Evolutionary conservation across 1,139 yeast genomes (phyloP).

Genomic region (Kurtzmaniella quercitrusa): DNA sequence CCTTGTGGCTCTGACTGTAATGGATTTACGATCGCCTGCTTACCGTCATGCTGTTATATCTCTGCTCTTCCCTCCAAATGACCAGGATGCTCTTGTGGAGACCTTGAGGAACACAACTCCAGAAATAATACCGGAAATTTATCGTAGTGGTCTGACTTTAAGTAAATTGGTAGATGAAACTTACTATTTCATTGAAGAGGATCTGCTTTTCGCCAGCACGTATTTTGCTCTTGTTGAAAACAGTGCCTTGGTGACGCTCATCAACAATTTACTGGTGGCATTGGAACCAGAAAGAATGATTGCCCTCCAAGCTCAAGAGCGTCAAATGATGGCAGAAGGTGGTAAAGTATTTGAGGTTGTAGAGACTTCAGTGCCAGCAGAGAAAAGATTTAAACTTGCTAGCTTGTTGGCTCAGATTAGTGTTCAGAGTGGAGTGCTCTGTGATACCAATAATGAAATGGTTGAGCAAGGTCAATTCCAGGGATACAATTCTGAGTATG

Average conservation of each 20-base stretch:
- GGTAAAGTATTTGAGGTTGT: constrained; percentile 17
- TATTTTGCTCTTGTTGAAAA: constrained; percentile 25
- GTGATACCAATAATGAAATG: constrained; percentile 30
- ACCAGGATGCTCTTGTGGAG: constrained; percentile 38
- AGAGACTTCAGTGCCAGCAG: constrained; percentile 9
- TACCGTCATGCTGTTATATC: constrained; percentile 22
- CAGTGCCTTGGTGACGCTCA: constrained; percentile 25
- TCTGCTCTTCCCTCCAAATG: constrained; percentile 31
- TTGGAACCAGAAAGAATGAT: constrained; percentile 17
- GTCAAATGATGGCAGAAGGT: constrained; percentile 5
- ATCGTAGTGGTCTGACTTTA: constrained; percentile 35
- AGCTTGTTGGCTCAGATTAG: constrained; percentile 64
- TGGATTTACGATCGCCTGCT: constrained; percentile 16
- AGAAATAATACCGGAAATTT: constrained; percentile 35
- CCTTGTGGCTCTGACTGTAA: constrained; percentile 16
- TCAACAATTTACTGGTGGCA: constrained; percentile 21
- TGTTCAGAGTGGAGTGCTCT: constrained; percentile 58
- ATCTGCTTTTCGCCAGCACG: constrained; percentile 26
- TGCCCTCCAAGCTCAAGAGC: constrained; percentile 8
- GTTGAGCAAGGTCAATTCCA: constrained; percentile 9
- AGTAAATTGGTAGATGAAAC: constrained; percentile 45
- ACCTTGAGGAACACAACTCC: constrained; percentile 45
- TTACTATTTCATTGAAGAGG: constrained; percentile 29
- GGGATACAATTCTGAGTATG: constrained; percentile 34
- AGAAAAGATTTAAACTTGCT: constrained; percentile 54